These are phyloP conservation scores for Inga leiocalycina DNA, from an alignment of 306 rosid species.

Conservation along the genomic window DNA sequence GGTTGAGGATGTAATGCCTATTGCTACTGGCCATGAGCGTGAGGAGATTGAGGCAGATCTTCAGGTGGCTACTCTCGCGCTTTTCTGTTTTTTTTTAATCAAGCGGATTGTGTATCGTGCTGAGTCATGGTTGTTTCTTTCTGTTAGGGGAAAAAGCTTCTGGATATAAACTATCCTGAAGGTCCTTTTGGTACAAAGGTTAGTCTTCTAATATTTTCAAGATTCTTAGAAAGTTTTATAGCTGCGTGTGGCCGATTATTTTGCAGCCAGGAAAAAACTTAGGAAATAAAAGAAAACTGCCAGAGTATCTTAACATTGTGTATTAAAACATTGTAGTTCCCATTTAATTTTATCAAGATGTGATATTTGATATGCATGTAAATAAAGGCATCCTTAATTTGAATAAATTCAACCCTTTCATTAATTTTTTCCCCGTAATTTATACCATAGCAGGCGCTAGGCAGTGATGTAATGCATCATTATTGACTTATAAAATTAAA, in stretches of 20 bases:
- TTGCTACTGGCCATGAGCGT: slow-evolving; percentile 95
- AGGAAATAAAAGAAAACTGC: neutral
- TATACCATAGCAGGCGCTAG: neutral
- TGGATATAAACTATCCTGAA: slow-evolving; percentile 65
- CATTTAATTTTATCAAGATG: slow-evolving; percentile 15
- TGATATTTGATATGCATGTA: neutral
- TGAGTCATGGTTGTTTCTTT: neutral
- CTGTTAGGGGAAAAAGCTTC: slow-evolving; percentile 62
- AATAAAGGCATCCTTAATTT: neutral
- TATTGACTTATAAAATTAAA: slow-evolving; percentile 22
- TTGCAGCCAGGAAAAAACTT: neutral
- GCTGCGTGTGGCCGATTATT: neutral
- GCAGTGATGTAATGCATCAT: neutral
- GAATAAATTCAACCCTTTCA: neutral
- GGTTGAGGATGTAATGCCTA: slow-evolving; percentile 83
- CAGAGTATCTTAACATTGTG: slow-evolving; percentile 19
- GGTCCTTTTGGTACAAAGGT: slow-evolving; percentile 96
- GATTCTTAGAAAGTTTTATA: neutral
- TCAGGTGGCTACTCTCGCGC: slow-evolving; percentile 44
- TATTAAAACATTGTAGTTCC: neutral
- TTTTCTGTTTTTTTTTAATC: neutral
- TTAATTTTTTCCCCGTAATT: too few species aligned
- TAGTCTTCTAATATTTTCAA: slow-evolving; percentile 34
- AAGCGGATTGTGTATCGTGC: neutral
- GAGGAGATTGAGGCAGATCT: slow-evolving; percentile 87